Conservation (phyloP, 1,284 basidiomycete species). For the Irpex sp. region DNA sequence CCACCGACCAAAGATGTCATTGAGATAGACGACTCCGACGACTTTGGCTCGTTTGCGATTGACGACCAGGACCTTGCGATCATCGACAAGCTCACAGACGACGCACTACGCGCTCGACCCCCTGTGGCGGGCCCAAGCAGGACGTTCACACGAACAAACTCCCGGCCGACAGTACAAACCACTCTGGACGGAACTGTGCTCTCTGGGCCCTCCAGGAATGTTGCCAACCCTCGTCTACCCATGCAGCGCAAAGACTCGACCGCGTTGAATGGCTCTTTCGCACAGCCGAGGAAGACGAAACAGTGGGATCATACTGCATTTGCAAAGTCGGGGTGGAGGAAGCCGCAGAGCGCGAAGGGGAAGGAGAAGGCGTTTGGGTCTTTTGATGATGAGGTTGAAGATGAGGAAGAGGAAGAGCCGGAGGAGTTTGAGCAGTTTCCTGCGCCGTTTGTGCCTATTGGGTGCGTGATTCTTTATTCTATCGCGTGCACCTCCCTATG, state of each 20-base stretch:
- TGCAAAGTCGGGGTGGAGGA: conserved; percentile 70
- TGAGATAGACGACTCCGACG: conserved; percentile 40
- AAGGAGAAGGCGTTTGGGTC: conserved; percentile 28
- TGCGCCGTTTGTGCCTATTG: conserved; percentile 62
- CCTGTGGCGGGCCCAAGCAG: conserved; percentile 38
- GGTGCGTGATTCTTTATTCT: conserved; percentile 25
- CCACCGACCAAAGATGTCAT: conserved; percentile 22
- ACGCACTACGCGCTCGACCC: conserved; percentile 21
- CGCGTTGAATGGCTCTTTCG: conserved; percentile 43
- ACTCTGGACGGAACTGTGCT: conserved; percentile 62
- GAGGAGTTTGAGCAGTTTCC: conserved; percentile 84
- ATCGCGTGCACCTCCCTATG: background rate
- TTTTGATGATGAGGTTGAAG: conserved; percentile 41
- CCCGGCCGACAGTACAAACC: conserved; percentile 47
- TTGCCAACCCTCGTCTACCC: conserved; percentile 10
- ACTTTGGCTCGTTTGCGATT: conserved; percentile 53
- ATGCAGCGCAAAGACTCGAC: conserved; percentile 40
- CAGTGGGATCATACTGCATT: conserved; percentile 85
- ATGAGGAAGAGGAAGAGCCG: conserved; percentile 45
- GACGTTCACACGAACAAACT: conserved; percentile 13
- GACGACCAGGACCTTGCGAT: conserved; percentile 48
- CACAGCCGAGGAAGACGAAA: conserved; percentile 64
- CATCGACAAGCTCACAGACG: conserved; percentile 49
- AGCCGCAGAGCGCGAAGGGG: conserved; percentile 48
- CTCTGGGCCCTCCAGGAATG: conserved; percentile 27